A percentile compares a stretch with the other conserved stretches of the same genome.
phyloP scores from a whole-genome alignment of 371 early-diverging fungal species.

The Astathelohania contejeani region DNA sequence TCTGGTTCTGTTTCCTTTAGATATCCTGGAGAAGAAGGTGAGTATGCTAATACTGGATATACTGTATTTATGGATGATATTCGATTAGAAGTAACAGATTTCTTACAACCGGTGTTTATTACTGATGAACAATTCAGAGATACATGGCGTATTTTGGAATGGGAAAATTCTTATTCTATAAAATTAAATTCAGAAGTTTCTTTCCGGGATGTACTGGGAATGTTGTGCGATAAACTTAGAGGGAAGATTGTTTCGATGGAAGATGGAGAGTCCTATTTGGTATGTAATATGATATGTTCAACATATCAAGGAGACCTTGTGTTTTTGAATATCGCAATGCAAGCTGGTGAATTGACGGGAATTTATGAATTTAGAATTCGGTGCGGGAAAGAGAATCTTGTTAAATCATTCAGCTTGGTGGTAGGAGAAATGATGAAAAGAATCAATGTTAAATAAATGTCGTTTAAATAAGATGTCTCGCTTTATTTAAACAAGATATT shows the following conservation, averaged over 20 bases:
- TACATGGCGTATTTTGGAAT: conserved; percentile 46
- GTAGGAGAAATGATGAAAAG: too few relatives aligned
- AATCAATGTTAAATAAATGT: too few relatives aligned
- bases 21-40: too few relatives aligned
- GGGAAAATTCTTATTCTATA: conserved; percentile 51
- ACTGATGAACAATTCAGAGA: conserved; percentile 33
- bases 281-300: conserved; percentile 38
- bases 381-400: conserved; percentile 37
- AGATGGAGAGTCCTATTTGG: conserved; percentile 25
- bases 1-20: conserved; percentile 39
- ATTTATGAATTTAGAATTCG: conserved; percentile 46
- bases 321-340: conserved; percentile 43
- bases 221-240: conserved; percentile 21
- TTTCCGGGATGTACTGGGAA: conserved; percentile 13
- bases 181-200: conserved; percentile 2
- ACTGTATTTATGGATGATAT: conserved; percentile 43
- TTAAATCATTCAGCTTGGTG: conserved; percentile 43
- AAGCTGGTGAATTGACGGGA: conserved; percentile 4
- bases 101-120: conserved; percentile 28
- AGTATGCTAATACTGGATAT: conserved; percentile 28
- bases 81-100: conserved; percentile 37
- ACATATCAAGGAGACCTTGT: conserved; percentile 40
- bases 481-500: too few relatives aligned
- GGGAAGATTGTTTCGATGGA: conserved; percentile 30
- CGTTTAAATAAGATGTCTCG: too few relatives aligned